Percentiles rank a stretch among this genome's conserved stretches.
Evolutionary conservation across 31 red algal species (phyloP).

Genomic region (Endocladia muricata): DNA sequence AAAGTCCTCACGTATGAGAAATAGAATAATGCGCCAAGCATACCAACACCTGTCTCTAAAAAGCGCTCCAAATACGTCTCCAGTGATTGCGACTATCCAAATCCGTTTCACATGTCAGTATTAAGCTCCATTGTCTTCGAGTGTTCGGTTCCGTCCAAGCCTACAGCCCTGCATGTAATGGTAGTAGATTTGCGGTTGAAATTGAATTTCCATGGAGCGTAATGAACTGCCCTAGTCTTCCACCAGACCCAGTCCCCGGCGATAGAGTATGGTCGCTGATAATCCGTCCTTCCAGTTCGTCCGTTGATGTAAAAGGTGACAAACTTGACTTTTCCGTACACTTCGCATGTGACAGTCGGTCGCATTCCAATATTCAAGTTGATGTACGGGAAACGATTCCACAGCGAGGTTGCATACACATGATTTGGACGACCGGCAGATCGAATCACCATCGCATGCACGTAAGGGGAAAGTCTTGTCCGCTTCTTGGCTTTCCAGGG

Average conservation of each 20-base stretch:
- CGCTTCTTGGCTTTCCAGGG: conserved; percentile 26
- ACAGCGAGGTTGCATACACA: conserved; percentile 23
- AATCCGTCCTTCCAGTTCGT: conserved; percentile 5
- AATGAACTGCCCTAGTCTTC: neutral
- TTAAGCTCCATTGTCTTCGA: conserved; percentile 35
- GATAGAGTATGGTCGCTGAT: conserved; percentile 33
- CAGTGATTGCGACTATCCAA: too few species aligned
- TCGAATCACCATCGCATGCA: conserved; percentile 40
- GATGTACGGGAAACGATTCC: conserved; percentile 17
- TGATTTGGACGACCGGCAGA: conserved; percentile 31
- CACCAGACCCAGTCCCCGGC: conserved; percentile 24
- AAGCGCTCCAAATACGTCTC: too few species aligned
- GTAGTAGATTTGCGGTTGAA: conserved; percentile 16
- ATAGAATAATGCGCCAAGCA: too few species aligned
- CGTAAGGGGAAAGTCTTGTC: conserved; percentile 10
- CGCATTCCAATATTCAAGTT: conserved; percentile 29
- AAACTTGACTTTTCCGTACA: conserved; percentile 21
- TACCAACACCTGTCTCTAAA: too few species aligned
- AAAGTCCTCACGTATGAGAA: too few species aligned
- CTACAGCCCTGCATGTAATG: conserved; percentile 22
- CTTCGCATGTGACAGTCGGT: conserved; percentile 44
- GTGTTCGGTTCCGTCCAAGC: conserved; percentile 35
- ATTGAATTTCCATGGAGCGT: conserved; percentile 37
- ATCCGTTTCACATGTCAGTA: conserved; percentile 11
- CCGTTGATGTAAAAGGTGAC: conserved; percentile 44